These are phyloP conservation scores for Lentinula aciculospora DNA, from an alignment of 768 basidiomycete species.

Conservation along the genomic window DNA sequence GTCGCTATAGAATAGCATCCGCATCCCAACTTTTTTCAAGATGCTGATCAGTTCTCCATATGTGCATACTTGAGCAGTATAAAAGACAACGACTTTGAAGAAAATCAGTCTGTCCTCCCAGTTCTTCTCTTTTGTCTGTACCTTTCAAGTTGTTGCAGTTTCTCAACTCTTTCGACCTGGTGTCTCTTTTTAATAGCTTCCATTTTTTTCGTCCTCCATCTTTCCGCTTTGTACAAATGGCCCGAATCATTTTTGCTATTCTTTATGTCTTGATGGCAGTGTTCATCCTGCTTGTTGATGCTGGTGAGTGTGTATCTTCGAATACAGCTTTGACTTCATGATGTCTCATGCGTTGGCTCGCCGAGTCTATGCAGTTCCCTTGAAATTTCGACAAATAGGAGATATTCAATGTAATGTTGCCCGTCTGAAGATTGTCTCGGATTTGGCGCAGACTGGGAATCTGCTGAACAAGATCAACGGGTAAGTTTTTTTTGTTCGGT, in stretches of 20 bases:
- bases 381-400: slow-evolving; percentile 22
- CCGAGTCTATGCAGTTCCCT: slow-evolving; percentile 10
- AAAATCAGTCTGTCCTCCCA: not conserved
- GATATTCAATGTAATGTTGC: slow-evolving; percentile 26
- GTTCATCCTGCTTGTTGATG: not conserved
- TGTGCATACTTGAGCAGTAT: too few relatives aligned
- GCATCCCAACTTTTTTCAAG: too few relatives aligned
- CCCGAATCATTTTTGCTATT: not conserved
- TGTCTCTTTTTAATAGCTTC: not conserved
- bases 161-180: not conserved
- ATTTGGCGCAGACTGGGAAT: slow-evolving; percentile 14
- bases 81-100: not conserved
- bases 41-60: too few relatives aligned
- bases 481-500: not conserved
- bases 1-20: not conserved
- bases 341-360: not conserved
- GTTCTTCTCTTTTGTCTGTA: not conserved
- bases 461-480: not conserved
- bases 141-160: not conserved
- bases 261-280: not conserved
- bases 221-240: not conserved
- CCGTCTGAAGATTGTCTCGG: slow-evolving; percentile 22
- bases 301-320: not conserved
- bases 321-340: not conserved
- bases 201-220: not conserved